Conservation (phyloP, 2,329 filamentous ascomycete species). For the Cordyceps javanica region DNA sequence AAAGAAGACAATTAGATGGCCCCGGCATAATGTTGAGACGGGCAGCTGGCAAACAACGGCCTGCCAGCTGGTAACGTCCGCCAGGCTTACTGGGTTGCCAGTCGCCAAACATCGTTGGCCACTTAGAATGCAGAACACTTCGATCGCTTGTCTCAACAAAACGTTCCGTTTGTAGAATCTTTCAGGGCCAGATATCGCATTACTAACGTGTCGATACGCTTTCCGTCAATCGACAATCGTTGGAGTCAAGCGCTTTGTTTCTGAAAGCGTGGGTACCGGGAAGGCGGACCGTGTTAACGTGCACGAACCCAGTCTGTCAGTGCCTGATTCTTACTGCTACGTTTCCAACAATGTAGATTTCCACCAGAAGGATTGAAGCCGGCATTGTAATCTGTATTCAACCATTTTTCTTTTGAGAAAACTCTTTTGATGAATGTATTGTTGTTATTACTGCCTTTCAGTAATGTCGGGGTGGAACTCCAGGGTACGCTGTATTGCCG, state of each 20-base stretch:
- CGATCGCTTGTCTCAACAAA: neutral
- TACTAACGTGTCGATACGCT: no score
- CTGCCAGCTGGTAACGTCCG: constrained; percentile 8
- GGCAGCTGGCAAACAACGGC: neutral
- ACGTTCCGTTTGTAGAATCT: no score
- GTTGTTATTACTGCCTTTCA: neutral
- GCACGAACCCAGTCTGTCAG: no score
- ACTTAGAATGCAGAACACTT: neutral
- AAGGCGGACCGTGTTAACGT: no score
- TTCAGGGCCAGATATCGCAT: no score
- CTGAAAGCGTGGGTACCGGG: no score
- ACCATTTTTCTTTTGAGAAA: neutral
- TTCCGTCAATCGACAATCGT: no score
- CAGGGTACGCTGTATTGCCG: neutral
- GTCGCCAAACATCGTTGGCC: neutral
- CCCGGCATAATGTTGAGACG: neutral
- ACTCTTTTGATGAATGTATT: neutral
- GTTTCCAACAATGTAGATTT: neutral
- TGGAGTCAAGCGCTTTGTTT: no score
- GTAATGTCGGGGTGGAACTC: neutral
- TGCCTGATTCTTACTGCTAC: no score
- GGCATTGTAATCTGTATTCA: neutral
- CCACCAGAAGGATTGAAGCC: neutral
- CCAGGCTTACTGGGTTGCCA: constrained; percentile 1
- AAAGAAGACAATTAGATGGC: neutral